phyloP scores from a whole-genome alignment of 176 grass and related monocot genomes.

The Cenchrus americanus region DNA sequence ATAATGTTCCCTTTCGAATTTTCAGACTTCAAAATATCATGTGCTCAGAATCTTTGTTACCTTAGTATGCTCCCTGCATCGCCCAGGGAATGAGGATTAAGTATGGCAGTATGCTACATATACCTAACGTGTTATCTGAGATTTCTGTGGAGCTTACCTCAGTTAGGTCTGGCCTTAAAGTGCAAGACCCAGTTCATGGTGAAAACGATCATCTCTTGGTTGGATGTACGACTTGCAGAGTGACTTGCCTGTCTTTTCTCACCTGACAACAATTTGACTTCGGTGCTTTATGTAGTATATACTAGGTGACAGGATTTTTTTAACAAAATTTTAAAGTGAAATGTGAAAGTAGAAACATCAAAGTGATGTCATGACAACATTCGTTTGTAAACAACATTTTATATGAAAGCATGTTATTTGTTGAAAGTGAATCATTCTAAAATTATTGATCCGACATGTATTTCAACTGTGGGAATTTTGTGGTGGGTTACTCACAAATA shows the following conservation, averaged over 20 bases:
- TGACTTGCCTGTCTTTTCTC: neutral
- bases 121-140: neutral
- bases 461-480: too few relatives aligned
- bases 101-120: neutral
- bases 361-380: too few relatives aligned
- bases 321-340: too few relatives aligned
- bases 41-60: neutral
- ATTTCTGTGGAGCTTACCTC: neutral
- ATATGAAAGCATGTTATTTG: too few relatives aligned
- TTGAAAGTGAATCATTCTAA: too few relatives aligned
- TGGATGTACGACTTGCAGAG: too few relatives aligned
- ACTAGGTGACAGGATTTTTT: too few relatives aligned
- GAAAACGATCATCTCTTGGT: neutral
- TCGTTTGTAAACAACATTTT: too few relatives aligned
- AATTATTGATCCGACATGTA: too few relatives aligned
- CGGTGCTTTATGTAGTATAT: neutral
- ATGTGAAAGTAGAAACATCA: too few relatives aligned
- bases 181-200: neutral
- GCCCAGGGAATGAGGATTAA: neutral
- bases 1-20: constrained; percentile 17
- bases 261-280: neutral
- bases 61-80: neutral
- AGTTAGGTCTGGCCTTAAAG: neutral
- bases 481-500: too few relatives aligned
- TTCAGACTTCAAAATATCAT: neutral